Evolutionary conservation across 75 land plant species (phyloP).

Genomic region (Sequoiadendron giganteum): DNA sequence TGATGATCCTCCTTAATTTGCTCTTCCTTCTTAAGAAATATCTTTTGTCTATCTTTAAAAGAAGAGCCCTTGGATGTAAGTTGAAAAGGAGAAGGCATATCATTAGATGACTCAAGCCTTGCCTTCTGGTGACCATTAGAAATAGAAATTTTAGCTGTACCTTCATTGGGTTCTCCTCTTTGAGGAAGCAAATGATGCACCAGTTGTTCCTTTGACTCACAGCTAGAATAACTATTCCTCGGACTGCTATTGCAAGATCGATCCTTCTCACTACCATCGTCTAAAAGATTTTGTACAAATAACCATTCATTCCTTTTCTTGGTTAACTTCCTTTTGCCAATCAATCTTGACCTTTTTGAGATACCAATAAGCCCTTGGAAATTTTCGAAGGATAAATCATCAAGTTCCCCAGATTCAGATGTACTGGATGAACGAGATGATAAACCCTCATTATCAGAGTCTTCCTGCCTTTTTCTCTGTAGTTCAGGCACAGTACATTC

Average conservation of each 20-base stretch:
- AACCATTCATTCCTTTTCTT: conserved; percentile 38
- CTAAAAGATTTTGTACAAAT: conserved; percentile 20
- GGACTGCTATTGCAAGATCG: conserved; percentile 30
- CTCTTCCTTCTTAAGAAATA: conserved; percentile 39
- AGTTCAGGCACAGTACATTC: conserved; percentile 40
- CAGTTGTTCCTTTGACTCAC: conserved; percentile 30
- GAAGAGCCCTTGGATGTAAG: conserved; percentile 29
- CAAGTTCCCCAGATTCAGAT: conserved; percentile 26
- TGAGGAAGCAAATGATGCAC: conserved; percentile 29
- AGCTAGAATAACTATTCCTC: conserved; percentile 45
- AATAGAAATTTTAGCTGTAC: conserved; percentile 1
- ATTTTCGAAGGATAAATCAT: conserved; percentile 13
- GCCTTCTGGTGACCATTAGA: background rate
- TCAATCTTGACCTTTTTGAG: conserved; percentile 33
- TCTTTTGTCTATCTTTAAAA: conserved; percentile 36
- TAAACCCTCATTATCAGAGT: conserved; percentile 28
- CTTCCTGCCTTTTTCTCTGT: conserved; percentile 15
- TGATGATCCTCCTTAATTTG: conserved; percentile 31
- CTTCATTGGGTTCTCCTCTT: conserved; percentile 46
- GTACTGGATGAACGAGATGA: conserved; percentile 23
- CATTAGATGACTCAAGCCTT: background rate
- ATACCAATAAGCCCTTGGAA: conserved; percentile 8
- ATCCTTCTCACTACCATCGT: conserved; percentile 22
- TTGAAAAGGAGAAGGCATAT: conserved; percentile 36
- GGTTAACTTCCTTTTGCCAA: conserved; percentile 42